Evolutionary conservation across 2,329 filamentous ascomycete species (phyloP).

Genomic region (Hirsutella minnesotensis): DNA sequence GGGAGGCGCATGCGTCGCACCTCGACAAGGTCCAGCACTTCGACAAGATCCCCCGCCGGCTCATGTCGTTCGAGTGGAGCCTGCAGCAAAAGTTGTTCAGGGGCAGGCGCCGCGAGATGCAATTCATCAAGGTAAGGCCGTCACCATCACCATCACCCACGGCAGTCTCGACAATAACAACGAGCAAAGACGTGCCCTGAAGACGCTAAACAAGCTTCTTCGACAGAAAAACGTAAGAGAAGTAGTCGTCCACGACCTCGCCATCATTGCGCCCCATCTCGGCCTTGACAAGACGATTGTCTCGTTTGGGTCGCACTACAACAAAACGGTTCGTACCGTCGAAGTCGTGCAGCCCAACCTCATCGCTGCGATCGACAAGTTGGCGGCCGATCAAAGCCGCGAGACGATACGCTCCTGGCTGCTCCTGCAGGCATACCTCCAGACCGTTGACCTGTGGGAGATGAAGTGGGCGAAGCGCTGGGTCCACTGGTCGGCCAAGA

Average conservation of each 20-base stretch:
- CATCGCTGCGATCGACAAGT: conserved; percentile 1
- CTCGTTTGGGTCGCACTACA: background rate
- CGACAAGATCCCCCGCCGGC: background rate
- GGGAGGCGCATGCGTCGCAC: background rate
- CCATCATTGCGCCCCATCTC: background rate
- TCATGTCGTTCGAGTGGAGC: background rate
- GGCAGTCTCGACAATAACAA: too few relatives aligned
- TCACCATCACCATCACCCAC: too few relatives aligned
- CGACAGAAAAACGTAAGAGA: background rate
- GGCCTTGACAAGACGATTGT: background rate
- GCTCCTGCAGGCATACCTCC: conserved; percentile 8
- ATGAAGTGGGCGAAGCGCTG: conserved; percentile 2
- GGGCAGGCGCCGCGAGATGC: background rate
- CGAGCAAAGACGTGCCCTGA: too few relatives aligned
- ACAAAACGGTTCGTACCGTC: background rate
- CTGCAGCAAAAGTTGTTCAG: background rate
- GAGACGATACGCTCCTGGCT: conserved; percentile 6
- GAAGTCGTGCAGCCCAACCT: conserved; percentile 6
- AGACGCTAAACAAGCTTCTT: background rate
- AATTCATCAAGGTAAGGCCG: background rate
- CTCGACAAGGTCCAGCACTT: background rate
- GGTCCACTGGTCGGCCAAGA: background rate
- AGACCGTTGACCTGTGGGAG: conserved; percentile 6
- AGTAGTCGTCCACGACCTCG: background rate
- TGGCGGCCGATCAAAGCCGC: background rate